Evolutionary conservation across 768 basidiomycete genomes (phyloP).

Genomic region (Galerina sulciceps): DNA sequence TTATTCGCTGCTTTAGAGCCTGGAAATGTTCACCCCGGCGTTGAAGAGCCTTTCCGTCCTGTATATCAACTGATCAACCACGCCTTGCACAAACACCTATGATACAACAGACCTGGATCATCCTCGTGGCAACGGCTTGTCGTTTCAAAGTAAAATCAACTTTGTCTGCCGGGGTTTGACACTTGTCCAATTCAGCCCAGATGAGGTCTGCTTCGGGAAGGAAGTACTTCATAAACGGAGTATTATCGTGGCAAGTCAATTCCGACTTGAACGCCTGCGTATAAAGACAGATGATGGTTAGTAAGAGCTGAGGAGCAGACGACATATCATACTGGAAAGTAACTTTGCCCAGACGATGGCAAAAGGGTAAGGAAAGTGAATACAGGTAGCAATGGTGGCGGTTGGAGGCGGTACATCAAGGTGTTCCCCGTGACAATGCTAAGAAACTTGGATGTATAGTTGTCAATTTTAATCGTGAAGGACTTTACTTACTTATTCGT

Average conservation of each 20-base stretch:
- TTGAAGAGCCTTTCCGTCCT: slow-evolving; percentile 2
- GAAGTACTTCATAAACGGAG: not conserved
- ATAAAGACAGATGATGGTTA: no score
- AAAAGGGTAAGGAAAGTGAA: no score
- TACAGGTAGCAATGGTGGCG: no score
- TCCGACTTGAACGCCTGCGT: no score
- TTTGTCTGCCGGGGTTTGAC: not conserved
- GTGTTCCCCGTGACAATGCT: not conserved
- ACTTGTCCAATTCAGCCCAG: not conserved
- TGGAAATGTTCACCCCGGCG: not conserved
- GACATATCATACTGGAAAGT: no score
- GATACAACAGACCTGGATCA: not conserved
- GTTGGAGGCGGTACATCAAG: no score
- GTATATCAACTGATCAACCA: not conserved
- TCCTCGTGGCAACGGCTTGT: slow-evolving; percentile 1
- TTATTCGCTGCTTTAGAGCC: no score
- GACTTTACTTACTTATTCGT: slow-evolving; percentile 3
- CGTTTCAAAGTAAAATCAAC: not conserved
- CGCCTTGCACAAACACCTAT: not conserved
- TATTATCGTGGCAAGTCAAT: no score
- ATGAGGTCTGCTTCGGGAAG: slow-evolving; percentile 1
- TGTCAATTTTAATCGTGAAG: no score
- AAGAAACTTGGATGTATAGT: not conserved
- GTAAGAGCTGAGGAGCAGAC: no score
- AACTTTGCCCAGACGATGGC: no score